Conservation (phyloP, 192 early-diverging fungal species). For the Umbelopsis sp. region DNA sequence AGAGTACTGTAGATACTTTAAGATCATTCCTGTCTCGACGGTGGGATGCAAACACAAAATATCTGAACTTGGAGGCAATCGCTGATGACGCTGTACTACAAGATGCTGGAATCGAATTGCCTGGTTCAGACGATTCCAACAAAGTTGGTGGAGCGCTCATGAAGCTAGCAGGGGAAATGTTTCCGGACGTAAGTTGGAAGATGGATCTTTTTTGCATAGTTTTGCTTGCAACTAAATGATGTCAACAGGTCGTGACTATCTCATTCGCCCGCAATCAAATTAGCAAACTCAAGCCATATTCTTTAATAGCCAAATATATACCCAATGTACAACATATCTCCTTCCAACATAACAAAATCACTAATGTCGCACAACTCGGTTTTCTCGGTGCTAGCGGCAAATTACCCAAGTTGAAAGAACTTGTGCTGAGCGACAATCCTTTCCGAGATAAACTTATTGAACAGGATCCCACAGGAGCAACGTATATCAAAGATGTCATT, state of each 20-base stretch:
- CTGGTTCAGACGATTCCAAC: conserved; percentile 2
- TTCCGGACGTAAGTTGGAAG: background rate
- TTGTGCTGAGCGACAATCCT: conserved; percentile 1
- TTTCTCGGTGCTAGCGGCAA: background rate
- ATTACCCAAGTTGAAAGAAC: background rate
- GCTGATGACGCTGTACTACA: conserved; percentile 33
- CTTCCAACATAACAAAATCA: conserved; percentile 12
- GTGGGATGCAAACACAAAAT: conserved; percentile 1
- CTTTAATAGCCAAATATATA: conserved; percentile 12
- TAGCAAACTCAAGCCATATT: conserved; percentile 7
- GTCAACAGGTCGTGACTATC: background rate
- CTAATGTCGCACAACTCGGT: conserved; percentile 4
- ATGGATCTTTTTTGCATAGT: too few relatives aligned
- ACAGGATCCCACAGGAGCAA: background rate
- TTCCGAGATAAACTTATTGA: background rate
- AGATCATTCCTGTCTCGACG: background rate
- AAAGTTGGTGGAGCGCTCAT: conserved; percentile 1
- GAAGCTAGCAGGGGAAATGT: conserved; percentile 13
- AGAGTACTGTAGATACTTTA: conserved; percentile 14
- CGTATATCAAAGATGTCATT: background rate
- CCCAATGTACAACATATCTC: conserved; percentile 19
- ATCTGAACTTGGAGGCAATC: background rate
- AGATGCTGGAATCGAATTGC: conserved; percentile 25
- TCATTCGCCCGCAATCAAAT: conserved; percentile 13
- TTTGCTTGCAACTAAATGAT: background rate